These are phyloP conservation scores for Schizopora paradoxa DNA, from an alignment of 1,284 basidiomycete species.

Conservation along the genomic window DNA sequence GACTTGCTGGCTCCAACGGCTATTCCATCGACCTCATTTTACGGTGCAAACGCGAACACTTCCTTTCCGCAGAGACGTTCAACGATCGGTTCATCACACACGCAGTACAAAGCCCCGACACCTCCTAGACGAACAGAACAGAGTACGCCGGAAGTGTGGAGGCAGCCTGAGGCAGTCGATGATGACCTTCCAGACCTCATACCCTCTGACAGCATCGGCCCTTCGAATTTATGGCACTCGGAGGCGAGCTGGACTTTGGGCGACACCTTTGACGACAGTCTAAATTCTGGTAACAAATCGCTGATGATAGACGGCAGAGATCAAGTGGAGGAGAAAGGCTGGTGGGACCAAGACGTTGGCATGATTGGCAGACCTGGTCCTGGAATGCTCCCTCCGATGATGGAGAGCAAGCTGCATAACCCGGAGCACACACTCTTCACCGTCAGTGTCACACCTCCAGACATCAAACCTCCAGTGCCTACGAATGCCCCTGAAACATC, in stretches of 20 bases:
- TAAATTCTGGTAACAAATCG: constrained; percentile 30
- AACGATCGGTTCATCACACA: too few species aligned
- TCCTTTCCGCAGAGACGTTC: too few species aligned
- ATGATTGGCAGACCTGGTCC: constrained; percentile 50
- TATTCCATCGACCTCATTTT: too few species aligned
- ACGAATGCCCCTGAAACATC: constrained; percentile 21
- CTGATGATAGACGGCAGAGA: constrained; percentile 18
- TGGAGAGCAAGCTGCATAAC: constrained; percentile 62
- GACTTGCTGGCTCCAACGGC: too few species aligned
- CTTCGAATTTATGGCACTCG: too few species aligned
- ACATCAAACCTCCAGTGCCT: constrained; percentile 22
- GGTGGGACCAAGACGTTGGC: constrained; percentile 57
- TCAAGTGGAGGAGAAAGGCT: constrained; percentile 50
- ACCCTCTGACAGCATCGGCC: too few species aligned
- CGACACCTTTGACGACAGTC: constrained; percentile 44
- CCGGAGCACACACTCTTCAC: constrained; percentile 64
- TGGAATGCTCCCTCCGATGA: constrained; percentile 59
- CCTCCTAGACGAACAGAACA: too few species aligned
- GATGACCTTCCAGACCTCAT: too few species aligned
- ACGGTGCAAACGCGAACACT: too few species aligned
- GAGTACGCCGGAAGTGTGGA: too few species aligned
- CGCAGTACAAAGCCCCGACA: too few species aligned
- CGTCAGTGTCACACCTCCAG: constrained; percentile 43
- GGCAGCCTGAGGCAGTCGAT: too few species aligned
- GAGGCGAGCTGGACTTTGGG: neutral